Percentiles rank a stretch among this genome's conserved stretches.
Evolutionary conservation across 2,329 filamentous ascomycete genomes (phyloP).

Genomic region (Fusarium gaditjirri): DNA sequence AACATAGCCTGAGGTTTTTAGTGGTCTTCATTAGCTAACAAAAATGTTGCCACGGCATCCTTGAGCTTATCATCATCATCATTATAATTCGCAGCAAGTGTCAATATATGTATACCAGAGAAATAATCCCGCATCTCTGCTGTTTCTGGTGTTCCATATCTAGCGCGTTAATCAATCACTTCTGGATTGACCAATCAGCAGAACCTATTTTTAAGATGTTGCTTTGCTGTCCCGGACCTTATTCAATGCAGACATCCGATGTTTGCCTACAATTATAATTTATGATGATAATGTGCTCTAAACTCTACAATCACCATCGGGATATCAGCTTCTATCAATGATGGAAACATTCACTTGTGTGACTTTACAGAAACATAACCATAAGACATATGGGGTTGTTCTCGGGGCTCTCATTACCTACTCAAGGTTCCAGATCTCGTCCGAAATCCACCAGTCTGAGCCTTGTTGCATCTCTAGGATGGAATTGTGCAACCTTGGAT

Average conservation of each 20-base stretch:
- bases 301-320: neutral
- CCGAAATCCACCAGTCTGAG: slow-evolving; percentile 73
- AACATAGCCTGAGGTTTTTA: neutral
- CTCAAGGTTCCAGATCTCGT: slow-evolving; percentile 67
- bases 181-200: slow-evolving; percentile 45
- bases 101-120: neutral
- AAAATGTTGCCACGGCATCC: neutral
- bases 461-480: slow-evolving; percentile 69
- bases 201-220: slow-evolving; percentile 35
- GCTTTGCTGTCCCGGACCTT: slow-evolving; percentile 7
- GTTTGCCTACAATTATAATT: neutral
- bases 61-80: neutral
- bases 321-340: neutral
- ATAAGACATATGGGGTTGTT: neutral
- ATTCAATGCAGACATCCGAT: neutral
- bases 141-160: neutral
- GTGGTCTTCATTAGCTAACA: neutral
- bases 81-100: neutral
- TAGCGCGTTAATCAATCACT: neutral
- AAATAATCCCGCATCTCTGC: neutral
- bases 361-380: neutral
- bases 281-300: neutral
- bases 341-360: neutral
- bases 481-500: slow-evolving; percentile 73
- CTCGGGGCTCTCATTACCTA: neutral